phyloP scores from a whole-genome alignment of 495 filamentous ascomycete species.

The Darksidea phi region DNA sequence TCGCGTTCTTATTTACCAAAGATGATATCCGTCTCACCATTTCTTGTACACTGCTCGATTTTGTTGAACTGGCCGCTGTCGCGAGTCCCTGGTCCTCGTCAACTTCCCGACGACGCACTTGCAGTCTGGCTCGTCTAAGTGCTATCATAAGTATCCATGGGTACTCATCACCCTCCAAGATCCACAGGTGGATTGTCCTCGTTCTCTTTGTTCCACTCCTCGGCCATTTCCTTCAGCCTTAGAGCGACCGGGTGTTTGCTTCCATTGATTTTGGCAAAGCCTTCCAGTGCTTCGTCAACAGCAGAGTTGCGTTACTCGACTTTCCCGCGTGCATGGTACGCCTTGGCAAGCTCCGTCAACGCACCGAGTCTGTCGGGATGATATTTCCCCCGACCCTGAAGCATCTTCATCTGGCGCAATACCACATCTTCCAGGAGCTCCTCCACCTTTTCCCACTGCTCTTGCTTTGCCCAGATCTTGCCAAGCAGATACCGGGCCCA shows the following conservation, averaged over 20 bases:
- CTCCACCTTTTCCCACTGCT: conserved; percentile 39
- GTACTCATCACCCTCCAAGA: no score
- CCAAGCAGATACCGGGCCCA: conserved; percentile 35
- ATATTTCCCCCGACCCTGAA: conserved; percentile 24
- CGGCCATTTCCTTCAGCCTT: no score
- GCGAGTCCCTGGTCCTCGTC: no score
- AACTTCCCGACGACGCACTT: no score
- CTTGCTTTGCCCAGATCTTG: conserved; percentile 29
- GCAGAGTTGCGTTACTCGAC: conserved; percentile 15
- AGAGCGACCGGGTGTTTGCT: conserved; percentile 2
- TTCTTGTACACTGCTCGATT: no score
- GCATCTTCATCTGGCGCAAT: conserved; percentile 22
- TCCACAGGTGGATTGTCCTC: no score
- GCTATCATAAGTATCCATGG: no score
- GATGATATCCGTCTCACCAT: no score
- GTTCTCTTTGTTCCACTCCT: no score
- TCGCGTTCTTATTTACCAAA: no score
- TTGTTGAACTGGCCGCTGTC: no score
- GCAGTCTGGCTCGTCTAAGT: no score
- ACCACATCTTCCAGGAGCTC: conserved; percentile 34
- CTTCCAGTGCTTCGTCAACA: conserved; percentile 4
- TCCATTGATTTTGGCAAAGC: background rate
- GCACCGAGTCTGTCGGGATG: conserved; percentile 34
- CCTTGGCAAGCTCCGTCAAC: conserved; percentile 27
- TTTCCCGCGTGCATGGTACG: conserved; percentile 30